Evolutionary conservation across 352 stramenopile species (phyloP), one percentile per base, ranked within the genome.

Genomic region (Globisporangium cystogenes): DNA sequence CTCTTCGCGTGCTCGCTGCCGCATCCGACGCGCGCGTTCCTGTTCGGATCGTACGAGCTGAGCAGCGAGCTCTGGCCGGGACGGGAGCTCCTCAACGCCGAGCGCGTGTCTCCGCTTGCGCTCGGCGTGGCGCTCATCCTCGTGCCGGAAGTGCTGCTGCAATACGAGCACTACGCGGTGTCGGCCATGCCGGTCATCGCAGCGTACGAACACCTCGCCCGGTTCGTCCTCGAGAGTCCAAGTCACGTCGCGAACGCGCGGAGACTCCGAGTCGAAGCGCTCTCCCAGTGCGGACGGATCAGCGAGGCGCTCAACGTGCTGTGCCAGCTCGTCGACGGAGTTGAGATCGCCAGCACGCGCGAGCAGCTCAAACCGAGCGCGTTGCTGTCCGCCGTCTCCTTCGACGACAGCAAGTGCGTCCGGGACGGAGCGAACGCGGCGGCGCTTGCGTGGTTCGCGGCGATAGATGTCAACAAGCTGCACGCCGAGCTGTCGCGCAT

Each of bases 1-100:
- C 67, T 91, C 29, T 82, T 83, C 29, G 67, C 65, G 15, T 81
- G 74, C 14, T 82, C 82, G 4, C 20, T 91, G 26, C 74, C 74
- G 8, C 81, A 89, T 18, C 83, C 81, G 7, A 73, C 66, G 1
- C 67, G 71, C 61, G 60, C 50, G 5, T 90, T 79, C 45, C 53
- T 88, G 29, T 89, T 71, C n/a, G 76, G 77, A 12, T 70, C 64
- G 16, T 88, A 90, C 48, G 55, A 63, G 36, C 51, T 88, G 2
- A 53, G 60, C n/a, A 61, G 65, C 0, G 62, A 86, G 14, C 61
- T 90, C 15, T 91, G 77, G 81, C 76, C 74, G 16, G 76, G 70
- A 16, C 57, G 77, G 46, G 67, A 82, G 26, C 48, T 89, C 4
- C 33, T 59, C 4, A 75, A 82, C 29, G 43, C 55, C 0, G 74